These are phyloP conservation scores for Angophora floribunda DNA, from an alignment of 345 rosid genomes.

Conservation along the genomic window DNA sequence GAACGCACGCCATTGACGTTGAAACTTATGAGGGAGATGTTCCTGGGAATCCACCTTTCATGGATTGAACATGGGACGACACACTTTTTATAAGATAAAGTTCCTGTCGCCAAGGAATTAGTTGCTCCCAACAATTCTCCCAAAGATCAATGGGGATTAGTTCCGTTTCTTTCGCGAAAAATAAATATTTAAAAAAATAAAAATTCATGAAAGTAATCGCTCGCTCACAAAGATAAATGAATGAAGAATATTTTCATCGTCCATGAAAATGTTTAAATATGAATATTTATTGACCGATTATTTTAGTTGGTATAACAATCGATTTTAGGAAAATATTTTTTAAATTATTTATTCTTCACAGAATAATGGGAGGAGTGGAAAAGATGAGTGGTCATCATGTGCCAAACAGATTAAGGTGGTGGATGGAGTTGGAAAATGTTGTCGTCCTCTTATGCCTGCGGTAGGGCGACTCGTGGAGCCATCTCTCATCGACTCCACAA, in stretches of 20 bases:
- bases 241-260: not conserved
- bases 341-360: too few species aligned
- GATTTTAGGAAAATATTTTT: not conserved
- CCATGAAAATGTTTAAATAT: not conserved
- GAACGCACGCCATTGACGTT: not conserved
- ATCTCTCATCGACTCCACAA: not conserved
- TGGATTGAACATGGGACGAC: not conserved
- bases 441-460: not conserved
- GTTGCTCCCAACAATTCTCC: not conserved
- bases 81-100: not conserved
- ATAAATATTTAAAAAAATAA: fast-evolving
- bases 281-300: not conserved
- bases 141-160: not conserved
- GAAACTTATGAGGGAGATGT: not conserved
- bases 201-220: not conserved
- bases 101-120: not conserved
- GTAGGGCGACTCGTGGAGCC: not conserved
- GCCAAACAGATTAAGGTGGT: not conserved
- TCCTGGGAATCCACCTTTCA: not conserved
- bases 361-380: too few species aligned
- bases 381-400: not conserved
- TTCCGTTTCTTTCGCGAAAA: not conserved
- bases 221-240: not conserved
- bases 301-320: not conserved
- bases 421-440: not conserved